phyloP scores from a whole-genome alignment of 2,329 filamentous ascomycete genomes.

The Xenoacremonium recifei region DNA sequence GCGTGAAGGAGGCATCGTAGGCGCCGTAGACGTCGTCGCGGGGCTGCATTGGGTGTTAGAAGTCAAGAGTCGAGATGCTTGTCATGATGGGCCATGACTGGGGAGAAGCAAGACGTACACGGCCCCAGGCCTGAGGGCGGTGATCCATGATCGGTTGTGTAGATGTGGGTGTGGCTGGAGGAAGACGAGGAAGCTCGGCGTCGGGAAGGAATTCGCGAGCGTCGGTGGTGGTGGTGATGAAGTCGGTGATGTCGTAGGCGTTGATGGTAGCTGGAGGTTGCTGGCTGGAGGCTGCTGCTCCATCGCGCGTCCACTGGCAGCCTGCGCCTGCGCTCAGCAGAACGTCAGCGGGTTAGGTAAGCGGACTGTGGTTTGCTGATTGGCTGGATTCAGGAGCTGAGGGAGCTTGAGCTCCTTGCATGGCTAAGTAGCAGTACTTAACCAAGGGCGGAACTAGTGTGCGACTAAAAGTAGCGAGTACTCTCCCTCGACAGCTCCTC shows the following conservation, averaged over 20 bases:
- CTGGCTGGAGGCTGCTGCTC: slow-evolving; percentile 11
- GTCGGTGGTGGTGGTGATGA: neutral
- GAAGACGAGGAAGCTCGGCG: neutral
- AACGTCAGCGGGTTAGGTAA: slow-evolving; percentile 28
- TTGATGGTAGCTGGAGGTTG: slow-evolving; percentile 11
- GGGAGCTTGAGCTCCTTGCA: no score
- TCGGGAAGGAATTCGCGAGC: neutral
- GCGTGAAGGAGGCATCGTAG: slow-evolving; percentile 86
- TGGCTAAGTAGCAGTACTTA: no score
- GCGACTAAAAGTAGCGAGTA: neutral
- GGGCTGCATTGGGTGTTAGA: no score
- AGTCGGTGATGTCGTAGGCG: slow-evolving; percentile 13
- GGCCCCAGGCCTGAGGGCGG: slow-evolving; percentile 70
- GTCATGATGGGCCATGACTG: slow-evolving; percentile 11
- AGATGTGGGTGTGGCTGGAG: slow-evolving; percentile 12
- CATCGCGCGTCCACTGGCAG: slow-evolving; percentile 37
- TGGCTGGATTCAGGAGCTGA: slow-evolving; percentile 18
- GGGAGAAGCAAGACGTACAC: slow-evolving; percentile 50
- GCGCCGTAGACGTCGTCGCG: slow-evolving; percentile 95
- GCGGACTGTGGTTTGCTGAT: slow-evolving; percentile 22
- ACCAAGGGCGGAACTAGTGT: neutral
- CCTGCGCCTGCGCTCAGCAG: slow-evolving; percentile 23
- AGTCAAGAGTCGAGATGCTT: no score
- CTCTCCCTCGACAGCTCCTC: neutral
- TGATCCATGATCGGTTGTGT: slow-evolving; percentile 62